Conservation (phyloP, 257 asterid genomes). For the Solanum pimpinellifolium region DNA sequence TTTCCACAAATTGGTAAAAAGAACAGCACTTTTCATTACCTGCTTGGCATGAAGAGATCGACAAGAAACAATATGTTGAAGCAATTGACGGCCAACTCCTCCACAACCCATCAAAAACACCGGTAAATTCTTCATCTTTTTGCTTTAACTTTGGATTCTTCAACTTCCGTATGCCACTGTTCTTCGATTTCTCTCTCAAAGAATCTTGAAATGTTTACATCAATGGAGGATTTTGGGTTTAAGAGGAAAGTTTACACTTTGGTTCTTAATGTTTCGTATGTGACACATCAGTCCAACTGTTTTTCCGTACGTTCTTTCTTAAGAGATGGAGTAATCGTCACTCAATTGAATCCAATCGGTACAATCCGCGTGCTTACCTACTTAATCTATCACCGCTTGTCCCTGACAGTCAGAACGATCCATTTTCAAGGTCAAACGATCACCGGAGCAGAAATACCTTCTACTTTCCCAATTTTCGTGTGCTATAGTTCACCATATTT, state of each 20-base stretch:
- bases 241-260: not conserved
- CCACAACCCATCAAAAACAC: slow-evolving; percentile 82
- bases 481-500: no score
- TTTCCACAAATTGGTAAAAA: not conserved
- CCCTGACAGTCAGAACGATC: no score
- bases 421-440: no score
- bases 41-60: slow-evolving; percentile 58
- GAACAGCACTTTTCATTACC: slow-evolving; percentile 15
- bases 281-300: not conserved
- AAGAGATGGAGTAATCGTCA: not conserved
- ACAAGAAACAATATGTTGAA: slow-evolving; percentile 71
- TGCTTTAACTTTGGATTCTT: not conserved
- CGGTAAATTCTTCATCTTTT: slow-evolving; percentile 39
- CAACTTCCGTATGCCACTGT: not conserved
- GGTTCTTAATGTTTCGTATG: not conserved
- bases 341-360: no score
- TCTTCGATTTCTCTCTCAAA: not conserved
- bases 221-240: not conserved
- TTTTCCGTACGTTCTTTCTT: not conserved
- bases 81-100: slow-evolving; percentile 89
- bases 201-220: not conserved
- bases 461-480: no score
- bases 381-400: not conserved
- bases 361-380: not conserved
- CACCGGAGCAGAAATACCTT: accelerated